Evolutionary conservation across 2,329 filamentous ascomycete species (phyloP).

Genomic region (Lojkania enalia): DNA sequence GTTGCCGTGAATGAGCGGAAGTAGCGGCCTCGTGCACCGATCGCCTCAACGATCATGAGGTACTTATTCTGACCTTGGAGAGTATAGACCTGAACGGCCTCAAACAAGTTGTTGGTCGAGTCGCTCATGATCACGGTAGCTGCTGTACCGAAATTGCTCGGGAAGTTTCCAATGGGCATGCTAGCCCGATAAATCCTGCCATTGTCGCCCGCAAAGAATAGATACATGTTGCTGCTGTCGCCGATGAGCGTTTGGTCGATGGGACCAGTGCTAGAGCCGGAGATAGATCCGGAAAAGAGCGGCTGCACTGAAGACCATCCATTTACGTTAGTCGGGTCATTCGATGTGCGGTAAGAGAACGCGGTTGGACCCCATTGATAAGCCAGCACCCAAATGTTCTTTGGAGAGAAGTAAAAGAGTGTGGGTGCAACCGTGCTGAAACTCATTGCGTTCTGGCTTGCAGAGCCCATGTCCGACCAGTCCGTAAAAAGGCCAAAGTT

Average conservation of each 20-base stretch:
- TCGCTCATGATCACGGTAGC: slow-evolving; percentile 58
- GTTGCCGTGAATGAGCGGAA: slow-evolving; percentile 69
- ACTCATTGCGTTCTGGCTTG: slow-evolving; percentile 57
- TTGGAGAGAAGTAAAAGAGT: slow-evolving; percentile 65
- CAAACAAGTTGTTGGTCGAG: slow-evolving; percentile 62
- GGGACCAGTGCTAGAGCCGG: slow-evolving; percentile 54
- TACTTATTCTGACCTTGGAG: slow-evolving; percentile 59
- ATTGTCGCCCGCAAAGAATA: slow-evolving; percentile 70
- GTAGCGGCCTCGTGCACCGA: slow-evolving; percentile 61
- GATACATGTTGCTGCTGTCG: slow-evolving; percentile 64
- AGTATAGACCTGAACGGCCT: slow-evolving; percentile 69
- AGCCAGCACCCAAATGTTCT: slow-evolving; percentile 66
- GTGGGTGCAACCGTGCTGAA: slow-evolving; percentile 60
- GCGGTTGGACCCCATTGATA: slow-evolving; percentile 65
- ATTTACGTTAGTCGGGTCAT: slow-evolving; percentile 60
- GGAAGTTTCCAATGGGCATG: slow-evolving; percentile 67
- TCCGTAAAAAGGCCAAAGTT: slow-evolving; percentile 59
- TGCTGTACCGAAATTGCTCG: slow-evolving; percentile 59
- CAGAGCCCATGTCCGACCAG: slow-evolving; percentile 57
- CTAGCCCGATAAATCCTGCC: slow-evolving; percentile 66
- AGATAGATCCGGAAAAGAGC: slow-evolving; percentile 61
- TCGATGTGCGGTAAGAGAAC: slow-evolving; percentile 64
- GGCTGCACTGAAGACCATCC: slow-evolving; percentile 59
- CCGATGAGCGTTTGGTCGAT: slow-evolving; percentile 69
- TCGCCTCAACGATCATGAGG: slow-evolving; percentile 69